phyloP scores from a whole-genome alignment of 768 basidiomycete species.

The Calocybe indica region DNA sequence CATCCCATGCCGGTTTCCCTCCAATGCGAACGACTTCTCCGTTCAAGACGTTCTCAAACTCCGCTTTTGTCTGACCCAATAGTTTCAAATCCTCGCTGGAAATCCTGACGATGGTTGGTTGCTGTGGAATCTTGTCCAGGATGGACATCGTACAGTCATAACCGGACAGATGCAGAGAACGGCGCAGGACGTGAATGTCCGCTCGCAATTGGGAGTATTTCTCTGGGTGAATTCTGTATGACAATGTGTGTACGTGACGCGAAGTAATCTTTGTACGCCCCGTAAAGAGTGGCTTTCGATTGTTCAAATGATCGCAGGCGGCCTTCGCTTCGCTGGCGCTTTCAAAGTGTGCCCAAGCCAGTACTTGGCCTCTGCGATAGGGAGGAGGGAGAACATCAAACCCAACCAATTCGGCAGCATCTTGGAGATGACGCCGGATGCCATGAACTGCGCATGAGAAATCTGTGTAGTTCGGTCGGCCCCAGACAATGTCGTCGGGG shows the following conservation, averaged over 20 bases:
- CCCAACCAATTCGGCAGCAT: constrained; percentile 22
- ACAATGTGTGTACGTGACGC: constrained; percentile 46
- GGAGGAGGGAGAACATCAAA: constrained; percentile 48
- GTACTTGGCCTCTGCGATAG: constrained; percentile 35
- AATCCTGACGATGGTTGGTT: constrained; percentile 33
- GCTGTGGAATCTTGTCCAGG: constrained; percentile 13
- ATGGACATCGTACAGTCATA: constrained; percentile 18
- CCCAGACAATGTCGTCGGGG: constrained; percentile 46
- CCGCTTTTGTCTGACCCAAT: constrained; percentile 49
- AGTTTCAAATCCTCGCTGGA: constrained; percentile 43
- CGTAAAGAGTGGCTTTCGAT: constrained; percentile 35
- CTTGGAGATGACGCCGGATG: constrained; percentile 33
- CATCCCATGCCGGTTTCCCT: constrained; percentile 57
- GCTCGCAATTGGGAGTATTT: constrained; percentile 32
- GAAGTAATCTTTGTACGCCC: constrained; percentile 44
- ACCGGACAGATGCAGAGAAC: constrained; percentile 23
- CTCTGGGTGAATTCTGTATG: constrained; percentile 32
- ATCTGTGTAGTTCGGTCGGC: constrained; percentile 35
- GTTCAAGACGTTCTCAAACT: constrained; percentile 54
- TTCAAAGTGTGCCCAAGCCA: constrained; percentile 51
- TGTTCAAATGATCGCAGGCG: constrained; percentile 43
- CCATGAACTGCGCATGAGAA: constrained; percentile 34
- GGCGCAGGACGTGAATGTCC: constrained; percentile 43
- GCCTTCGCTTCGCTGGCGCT: constrained; percentile 44
- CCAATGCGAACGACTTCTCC: constrained; percentile 54